Evolutionary conservation across 2,329 filamentous ascomycete genomes (phyloP).

Genomic region (Alternaria sp.): DNA sequence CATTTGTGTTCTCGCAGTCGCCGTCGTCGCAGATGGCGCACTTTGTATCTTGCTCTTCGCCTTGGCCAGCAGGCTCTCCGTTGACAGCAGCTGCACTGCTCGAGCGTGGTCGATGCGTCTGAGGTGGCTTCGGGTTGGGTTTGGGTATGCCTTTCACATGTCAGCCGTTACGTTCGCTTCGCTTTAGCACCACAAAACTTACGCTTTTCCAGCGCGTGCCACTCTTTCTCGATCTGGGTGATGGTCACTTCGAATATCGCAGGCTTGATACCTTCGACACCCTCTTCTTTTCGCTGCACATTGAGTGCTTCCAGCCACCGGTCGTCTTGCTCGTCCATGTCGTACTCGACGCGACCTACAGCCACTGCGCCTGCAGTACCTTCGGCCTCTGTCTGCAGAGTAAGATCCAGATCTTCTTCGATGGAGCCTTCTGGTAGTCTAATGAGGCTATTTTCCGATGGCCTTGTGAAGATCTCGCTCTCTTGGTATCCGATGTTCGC

Average conservation of each 20-base stretch:
- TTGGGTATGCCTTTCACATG: constrained; percentile 73
- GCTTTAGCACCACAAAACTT: constrained; percentile 16
- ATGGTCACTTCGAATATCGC: constrained; percentile 97
- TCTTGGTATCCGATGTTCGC: constrained; percentile 95
- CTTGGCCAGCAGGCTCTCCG: constrained; percentile 78
- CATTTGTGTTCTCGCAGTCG: constrained; percentile 99
- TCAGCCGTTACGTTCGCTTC: constrained; percentile 6
- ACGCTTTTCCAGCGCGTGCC: constrained; percentile 93
- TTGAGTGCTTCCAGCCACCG: constrained; percentile 93
- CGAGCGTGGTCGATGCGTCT: constrained; percentile 89
- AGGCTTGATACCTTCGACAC: constrained; percentile 83
- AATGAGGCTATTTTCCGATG: constrained; percentile 70
- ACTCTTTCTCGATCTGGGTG: constrained; percentile 98
- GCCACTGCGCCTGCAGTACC: constrained; percentile 56
- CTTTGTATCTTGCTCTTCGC: constrained; percentile 95
- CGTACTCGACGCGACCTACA: constrained; percentile 90
- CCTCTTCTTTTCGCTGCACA: constrained; percentile 72
- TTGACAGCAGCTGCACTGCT: constrained; percentile 96
- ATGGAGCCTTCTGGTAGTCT: constrained; percentile 67
- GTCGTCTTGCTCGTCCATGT: constrained; percentile 99
- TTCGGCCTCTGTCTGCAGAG: constrained; percentile 66
- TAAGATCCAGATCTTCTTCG: constrained; percentile 67
- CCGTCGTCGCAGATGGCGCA: constrained; percentile 98
- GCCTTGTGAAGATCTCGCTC: constrained; percentile 84
- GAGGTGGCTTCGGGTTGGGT: constrained; percentile 92